These are phyloP conservation scores for Geranium incanum DNA, from an alignment of 441 rosid species.

Conservation along the genomic window DNA sequence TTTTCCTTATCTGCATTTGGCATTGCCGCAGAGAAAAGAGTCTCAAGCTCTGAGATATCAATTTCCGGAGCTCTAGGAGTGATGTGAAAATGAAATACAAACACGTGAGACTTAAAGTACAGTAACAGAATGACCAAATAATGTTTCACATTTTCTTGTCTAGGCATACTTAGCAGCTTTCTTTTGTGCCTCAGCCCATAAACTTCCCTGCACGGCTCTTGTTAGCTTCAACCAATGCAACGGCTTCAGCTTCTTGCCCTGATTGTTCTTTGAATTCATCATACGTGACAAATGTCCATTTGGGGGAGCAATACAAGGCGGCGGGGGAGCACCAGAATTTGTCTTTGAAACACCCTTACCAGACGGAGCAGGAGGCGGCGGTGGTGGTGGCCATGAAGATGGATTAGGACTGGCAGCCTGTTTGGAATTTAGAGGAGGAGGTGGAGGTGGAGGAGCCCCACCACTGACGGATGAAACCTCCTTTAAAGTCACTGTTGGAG, in stretches of 20 bases:
- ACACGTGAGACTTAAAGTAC: constrained; percentile 6
- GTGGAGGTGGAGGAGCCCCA: constrained; percentile 46
- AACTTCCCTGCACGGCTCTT: constrained; percentile 86
- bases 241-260: constrained; percentile 72
- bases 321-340: constrained; percentile 43
- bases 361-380: constrained; percentile 46
- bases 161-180: constrained; percentile 54
- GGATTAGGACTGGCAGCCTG: constrained; percentile 20
- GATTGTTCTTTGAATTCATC: constrained; percentile 39
- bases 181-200: constrained; percentile 90
- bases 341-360: constrained; percentile 23
- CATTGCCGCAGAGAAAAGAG: constrained; percentile 70
- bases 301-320: constrained; percentile 42
- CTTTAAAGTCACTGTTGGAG: neutral
- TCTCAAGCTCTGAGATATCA: constrained; percentile 87
- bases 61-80: constrained; percentile 69
- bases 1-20: constrained; percentile 49
- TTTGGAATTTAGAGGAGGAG: constrained; percentile 37
- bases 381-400: constrained; percentile 31
- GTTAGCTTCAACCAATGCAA: constrained; percentile 94
- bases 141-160: neutral
- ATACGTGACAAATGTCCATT: constrained; percentile 55
- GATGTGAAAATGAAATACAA: constrained; percentile 16
- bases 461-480: neutral
- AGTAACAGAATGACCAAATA: neutral